Percentiles rank a stretch among this genome's conserved stretches.
These are phyloP conservation scores for Dactylellina sp. DNA, from an alignment of 2,329 filamentous ascomycete species.

Conservation along the genomic window DNA sequence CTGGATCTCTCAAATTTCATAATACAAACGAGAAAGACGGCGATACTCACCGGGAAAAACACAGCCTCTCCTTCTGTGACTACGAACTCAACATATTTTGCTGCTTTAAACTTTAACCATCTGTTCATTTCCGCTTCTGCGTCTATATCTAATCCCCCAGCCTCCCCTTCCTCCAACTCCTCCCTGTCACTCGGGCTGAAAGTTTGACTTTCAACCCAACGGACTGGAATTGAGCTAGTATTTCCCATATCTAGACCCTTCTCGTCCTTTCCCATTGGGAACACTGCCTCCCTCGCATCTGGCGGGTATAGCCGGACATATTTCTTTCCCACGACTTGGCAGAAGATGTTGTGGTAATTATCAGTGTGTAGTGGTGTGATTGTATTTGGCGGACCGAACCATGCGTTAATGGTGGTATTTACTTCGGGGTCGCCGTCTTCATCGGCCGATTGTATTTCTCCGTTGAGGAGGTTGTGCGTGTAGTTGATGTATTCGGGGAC, in stretches of 20 bases:
- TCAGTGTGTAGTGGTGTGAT: conserved; percentile 95
- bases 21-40: not conserved
- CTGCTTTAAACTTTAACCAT: conserved; percentile 69
- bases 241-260: conserved; percentile 89
- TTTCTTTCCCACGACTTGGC: conserved; percentile 88
- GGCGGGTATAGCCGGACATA: conserved; percentile 91
- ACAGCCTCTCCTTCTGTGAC: conserved; percentile 84
- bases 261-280: conserved; percentile 72
- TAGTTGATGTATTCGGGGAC: conserved; percentile 76
- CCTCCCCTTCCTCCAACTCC: conserved; percentile 37
- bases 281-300: conserved; percentile 69
- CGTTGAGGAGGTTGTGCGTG: conserved; percentile 71
- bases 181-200: conserved; percentile 50
- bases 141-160: conserved; percentile 39
- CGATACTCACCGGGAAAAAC: conserved; percentile 77
- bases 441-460: conserved; percentile 70
- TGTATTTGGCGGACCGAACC: conserved; percentile 88
- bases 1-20: not conserved
- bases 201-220: conserved; percentile 72
- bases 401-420: conserved; percentile 81
- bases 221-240: conserved; percentile 83
- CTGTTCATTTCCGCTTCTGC: conserved; percentile 61
- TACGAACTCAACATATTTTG: conserved; percentile 80
- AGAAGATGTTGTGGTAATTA: conserved; percentile 90
- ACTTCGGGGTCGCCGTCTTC: conserved; percentile 65